These are phyloP conservation scores for Xylariales sp. DNA, from an alignment of 2,329 filamentous ascomycete genomes.

Conservation along the genomic window DNA sequence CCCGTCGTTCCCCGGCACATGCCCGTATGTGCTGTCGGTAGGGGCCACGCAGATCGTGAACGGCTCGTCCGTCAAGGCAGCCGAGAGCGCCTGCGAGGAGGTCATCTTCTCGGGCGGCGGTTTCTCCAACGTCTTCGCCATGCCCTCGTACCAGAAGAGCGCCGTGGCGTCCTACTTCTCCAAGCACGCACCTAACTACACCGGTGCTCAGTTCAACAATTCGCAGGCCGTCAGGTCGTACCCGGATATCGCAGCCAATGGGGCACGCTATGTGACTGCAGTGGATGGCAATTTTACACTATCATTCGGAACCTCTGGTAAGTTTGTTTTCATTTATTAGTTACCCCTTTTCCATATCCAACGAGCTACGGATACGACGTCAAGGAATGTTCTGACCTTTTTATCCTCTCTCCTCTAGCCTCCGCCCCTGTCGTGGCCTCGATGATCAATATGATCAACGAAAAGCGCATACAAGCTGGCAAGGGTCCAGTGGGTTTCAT, in stretches of 20 bases:
- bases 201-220: constrained; percentile 40
- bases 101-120: constrained; percentile 44
- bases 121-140: constrained; percentile 43
- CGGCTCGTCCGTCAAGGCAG: constrained; percentile 30
- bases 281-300: constrained; percentile 35
- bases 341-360: neutral
- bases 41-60: constrained; percentile 43
- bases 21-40: constrained; percentile 46
- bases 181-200: constrained; percentile 35
- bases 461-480: constrained; percentile 15
- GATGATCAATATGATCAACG: constrained; percentile 18
- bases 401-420: constrained; percentile 19
- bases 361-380: no score
- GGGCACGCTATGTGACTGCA: constrained; percentile 37
- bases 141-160: constrained; percentile 41
- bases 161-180: constrained; percentile 35
- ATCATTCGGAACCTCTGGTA: constrained; percentile 43
- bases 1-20: constrained; percentile 40
- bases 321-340: neutral
- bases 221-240: constrained; percentile 37
- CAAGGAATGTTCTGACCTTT: no score
- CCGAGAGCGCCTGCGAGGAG: constrained; percentile 40
- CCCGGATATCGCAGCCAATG: constrained; percentile 43
- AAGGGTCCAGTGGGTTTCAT: constrained; percentile 19
- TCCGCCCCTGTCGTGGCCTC: constrained; percentile 17